Base-by-base conservation (phyloP, 75 land plant genomes). In the Azolla pinnata region DNA sequence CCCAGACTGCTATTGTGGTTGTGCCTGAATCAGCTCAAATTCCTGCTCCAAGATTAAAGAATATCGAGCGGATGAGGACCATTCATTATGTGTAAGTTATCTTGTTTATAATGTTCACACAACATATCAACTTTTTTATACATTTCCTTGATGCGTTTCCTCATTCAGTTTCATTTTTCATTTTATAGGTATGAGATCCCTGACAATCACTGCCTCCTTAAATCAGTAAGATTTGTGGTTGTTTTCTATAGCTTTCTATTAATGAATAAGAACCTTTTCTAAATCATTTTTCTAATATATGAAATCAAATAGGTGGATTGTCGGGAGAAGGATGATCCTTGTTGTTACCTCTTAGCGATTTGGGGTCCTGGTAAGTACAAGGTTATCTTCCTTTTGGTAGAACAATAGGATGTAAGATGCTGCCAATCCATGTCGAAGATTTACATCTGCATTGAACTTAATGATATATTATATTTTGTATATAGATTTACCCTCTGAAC, bases 331-430 rank as follows among this genome's bases (percentile, higher is more conserved):
- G 98, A 93, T 71, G 98, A 93, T 59, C 96, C 98, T 35, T 76
- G 81, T 63, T 72, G 70, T 20, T 89, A 89, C 60, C 84, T 93
- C 49, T 83, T 93, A 31, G 86, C 90, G 1, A 85, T 93, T 62
- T 93, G 96, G 96, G 73, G 78, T 7, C 96, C 96, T 75, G 98
- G 98, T 75, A 72, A n/a, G n/a, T n/a, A n/a, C n/a, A n/a, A n/a
- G n/a, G n/a, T n/a, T n/a, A n/a, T n/a, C n/a, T n/a, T n/a, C n/a
- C n/a, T n/a, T n/a, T n/a, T n/a, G n/a, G n/a, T n/a, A n/a, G n/a
- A n/a, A n/a, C n/a, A n/a, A n/a, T n/a, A n/a, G n/a, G n/a, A n/a
- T n/a, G n/a, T n/a, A n/a, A n/a, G n/a, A n/a, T n/a, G n/a, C n/a
- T n/a, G n/a, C n/a, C n/a, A n/a, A n/a, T n/a, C n/a, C n/a, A n/a